Percentiles rank a stretch among this genome's conserved stretches.
Evolutionary conservation across 768 basidiomycete genomes (phyloP).

Genomic region (Suillus fuscotomentosus): DNA sequence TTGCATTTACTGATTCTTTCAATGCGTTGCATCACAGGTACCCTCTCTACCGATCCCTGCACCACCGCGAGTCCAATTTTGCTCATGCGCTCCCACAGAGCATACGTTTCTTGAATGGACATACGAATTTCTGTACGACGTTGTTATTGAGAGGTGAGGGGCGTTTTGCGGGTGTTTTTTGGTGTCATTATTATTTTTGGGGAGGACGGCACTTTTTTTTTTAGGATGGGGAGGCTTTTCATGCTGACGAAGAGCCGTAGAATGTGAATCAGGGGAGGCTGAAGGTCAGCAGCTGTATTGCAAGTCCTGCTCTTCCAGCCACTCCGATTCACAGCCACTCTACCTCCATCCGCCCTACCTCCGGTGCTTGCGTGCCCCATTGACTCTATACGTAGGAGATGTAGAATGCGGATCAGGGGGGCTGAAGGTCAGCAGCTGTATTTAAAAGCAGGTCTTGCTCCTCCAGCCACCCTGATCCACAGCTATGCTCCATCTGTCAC

Average conservation of each 20-base stretch:
- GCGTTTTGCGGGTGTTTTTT: background rate
- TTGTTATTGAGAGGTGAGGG: conserved; percentile 57
- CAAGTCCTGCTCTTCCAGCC: background rate
- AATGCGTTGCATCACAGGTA: conserved; percentile 35
- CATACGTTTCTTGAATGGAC: conserved; percentile 76
- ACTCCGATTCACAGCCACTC: background rate
- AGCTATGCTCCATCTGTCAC: background rate
- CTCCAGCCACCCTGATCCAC: background rate
- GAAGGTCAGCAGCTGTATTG: background rate
- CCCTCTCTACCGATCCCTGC: conserved; percentile 74
- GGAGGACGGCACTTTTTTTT: background rate
- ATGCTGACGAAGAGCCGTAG: background rate
- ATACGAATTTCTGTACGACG: conserved; percentile 87
- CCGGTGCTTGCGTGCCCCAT: background rate
- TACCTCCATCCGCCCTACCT: background rate
- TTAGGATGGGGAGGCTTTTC: too few relatives aligned
- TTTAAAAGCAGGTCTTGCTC: background rate
- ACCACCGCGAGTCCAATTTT: conserved; percentile 87
- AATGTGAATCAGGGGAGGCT: background rate
- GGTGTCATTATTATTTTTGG: background rate
- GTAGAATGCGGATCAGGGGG: background rate
- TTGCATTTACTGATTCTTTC: background rate
- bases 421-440: background rate
- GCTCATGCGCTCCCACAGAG: conserved; percentile 70
- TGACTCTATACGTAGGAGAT: background rate